Conservation (phyloP, 2,329 filamentous ascomycete species). For the Colletotrichum kahawae region DNA sequence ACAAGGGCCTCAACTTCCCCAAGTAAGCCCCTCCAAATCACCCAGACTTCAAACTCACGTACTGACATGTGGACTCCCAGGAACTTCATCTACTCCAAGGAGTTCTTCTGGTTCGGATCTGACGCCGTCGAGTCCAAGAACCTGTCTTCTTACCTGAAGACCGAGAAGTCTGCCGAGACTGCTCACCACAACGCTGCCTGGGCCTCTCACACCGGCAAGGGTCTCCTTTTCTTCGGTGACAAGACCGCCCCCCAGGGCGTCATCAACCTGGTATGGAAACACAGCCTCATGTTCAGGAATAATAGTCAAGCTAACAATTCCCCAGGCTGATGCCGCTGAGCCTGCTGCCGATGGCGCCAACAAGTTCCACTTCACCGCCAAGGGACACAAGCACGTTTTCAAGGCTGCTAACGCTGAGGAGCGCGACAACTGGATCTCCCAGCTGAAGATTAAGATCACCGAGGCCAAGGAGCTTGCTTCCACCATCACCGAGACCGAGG, state of each 20-base stretch:
- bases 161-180: slow-evolving; percentile 79
- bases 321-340: slow-evolving; percentile 67
- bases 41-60: neutral
- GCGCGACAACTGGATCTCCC: slow-evolving; percentile 90
- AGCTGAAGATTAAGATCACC: slow-evolving; percentile 80
- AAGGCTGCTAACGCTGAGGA: slow-evolving; percentile 78
- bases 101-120: slow-evolving; percentile 86
- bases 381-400: slow-evolving; percentile 92
- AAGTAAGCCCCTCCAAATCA: slow-evolving; percentile 70
- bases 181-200: slow-evolving; percentile 85
- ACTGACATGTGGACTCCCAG: slow-evolving; percentile 48
- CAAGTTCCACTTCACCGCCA: slow-evolving; percentile 86
- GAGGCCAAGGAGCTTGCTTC: slow-evolving; percentile 85
- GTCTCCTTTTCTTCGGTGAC: slow-evolving; percentile 89
- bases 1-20: slow-evolving; percentile 86
- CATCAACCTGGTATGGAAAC: slow-evolving; percentile 77
- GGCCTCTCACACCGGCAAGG: slow-evolving; percentile 93
- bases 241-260: slow-evolving; percentile 79
- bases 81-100: slow-evolving; percentile 90
- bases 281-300: neutral
- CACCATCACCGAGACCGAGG: slow-evolving; percentile 76
- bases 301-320: slow-evolving; percentile 29
- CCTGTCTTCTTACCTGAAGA: slow-evolving; percentile 79
- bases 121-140: slow-evolving; percentile 77
- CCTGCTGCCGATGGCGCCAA: slow-evolving; percentile 75